Evolutionary conservation across 805 yeast species (phyloP), one percentile per base, ranked within the genome.

Genomic region (Lipomyces lipofer): DNA sequence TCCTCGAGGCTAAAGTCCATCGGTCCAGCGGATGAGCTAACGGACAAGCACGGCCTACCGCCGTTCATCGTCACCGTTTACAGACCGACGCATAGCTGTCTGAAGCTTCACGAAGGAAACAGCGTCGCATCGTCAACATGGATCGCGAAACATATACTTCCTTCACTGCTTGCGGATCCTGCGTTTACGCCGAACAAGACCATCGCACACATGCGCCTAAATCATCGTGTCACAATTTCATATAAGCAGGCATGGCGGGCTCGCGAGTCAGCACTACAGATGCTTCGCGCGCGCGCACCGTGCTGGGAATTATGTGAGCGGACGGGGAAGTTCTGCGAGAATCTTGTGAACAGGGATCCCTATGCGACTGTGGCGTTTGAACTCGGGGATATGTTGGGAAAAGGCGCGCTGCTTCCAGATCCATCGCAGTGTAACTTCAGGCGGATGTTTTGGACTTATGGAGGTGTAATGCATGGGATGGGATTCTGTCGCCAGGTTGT

Each of bases 231-330:
- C 25, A 30, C 49, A 9, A 25, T 54, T 33, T 36, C 59, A 9
- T 54, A 54, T 47, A 54, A 54, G 55, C 59, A 54, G 44, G 59
- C 59, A 10, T 54, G 59, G 59, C 55, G 59, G 12, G 59, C 59
- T 13, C 59, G 59, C 19, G 55, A 51, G 35, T 42, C 42, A 17
- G 59, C 55, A 2, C 27, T 42, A 5, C 39, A 24, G 15, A 38
- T 54, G 13, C 36, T 54, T 24, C 17, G 28, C 43, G 21, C 30
- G 2, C 55, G 55, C 17, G 47, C 55, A 5, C 5, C 42, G 22
- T 51, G 55, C 45, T 38, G 25, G 12, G 19, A 32, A 10, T 30
- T 46, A 17, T 24, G 51, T 19, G 55, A 51, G 27, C 40, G 15
- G 10, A 6, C 43, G 22, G 30, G 17, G 32, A 32, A 35, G 10